phyloP scores from a whole-genome alignment of 106 monocot species.

The Apostasia ramifera region DNA sequence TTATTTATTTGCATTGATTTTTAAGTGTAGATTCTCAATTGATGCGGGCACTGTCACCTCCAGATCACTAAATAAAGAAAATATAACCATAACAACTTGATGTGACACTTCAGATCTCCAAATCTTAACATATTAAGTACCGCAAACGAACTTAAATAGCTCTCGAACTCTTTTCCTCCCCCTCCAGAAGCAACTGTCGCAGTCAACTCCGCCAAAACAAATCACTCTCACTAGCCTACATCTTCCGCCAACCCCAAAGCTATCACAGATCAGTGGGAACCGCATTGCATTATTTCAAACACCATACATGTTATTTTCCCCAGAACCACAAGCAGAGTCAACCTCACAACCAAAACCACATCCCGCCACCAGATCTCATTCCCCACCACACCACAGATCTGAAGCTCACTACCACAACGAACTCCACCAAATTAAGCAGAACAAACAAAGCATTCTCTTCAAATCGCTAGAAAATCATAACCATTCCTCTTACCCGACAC shows the following conservation, averaged over 20 bases:
- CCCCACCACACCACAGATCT: slow-evolving; percentile 6
- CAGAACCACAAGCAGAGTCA: background rate
- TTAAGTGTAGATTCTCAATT: no score
- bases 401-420: background rate
- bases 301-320: background rate
- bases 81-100: background rate
- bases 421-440: background rate
- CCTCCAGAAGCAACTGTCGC: background rate
- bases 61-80: background rate
- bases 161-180: background rate
- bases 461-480: background rate
- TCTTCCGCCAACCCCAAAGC: background rate
- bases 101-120: background rate
- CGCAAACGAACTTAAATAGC: background rate
- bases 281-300: no score
- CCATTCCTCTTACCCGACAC: background rate
- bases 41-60: background rate
- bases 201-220: background rate
- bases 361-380: background rate
- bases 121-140: background rate
- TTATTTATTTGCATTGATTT: no score
- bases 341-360: background rate
- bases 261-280: background rate
- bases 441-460: slow-evolving; percentile 1
- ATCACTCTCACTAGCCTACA: background rate